Evolutionary conservation across 2,329 filamentous ascomycete species (phyloP).

Genomic region (Falciphora oryzae): DNA sequence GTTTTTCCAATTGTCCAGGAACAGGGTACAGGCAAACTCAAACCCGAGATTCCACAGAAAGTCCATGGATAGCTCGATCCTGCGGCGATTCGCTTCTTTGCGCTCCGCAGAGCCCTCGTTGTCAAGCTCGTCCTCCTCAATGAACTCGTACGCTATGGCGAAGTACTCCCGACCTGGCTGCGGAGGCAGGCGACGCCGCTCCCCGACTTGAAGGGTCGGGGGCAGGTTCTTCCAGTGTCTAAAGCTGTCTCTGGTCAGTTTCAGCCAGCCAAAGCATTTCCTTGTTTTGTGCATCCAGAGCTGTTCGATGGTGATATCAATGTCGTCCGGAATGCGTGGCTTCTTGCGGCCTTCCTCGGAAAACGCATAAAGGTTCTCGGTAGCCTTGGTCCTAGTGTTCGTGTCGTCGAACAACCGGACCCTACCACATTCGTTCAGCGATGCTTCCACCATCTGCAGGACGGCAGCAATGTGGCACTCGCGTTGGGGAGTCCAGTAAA

Average conservation of each 20-base stretch:
- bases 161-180: not conserved
- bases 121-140: not conserved
- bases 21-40: not conserved
- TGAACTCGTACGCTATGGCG: conserved; percentile 2
- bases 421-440: not conserved
- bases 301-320: not conserved
- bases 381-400: not conserved
- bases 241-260: too few relatives aligned
- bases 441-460: conserved; percentile 1
- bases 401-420: not conserved
- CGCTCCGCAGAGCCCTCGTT: not conserved
- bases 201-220: not conserved
- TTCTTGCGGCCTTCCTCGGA: not conserved
- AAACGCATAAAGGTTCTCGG: not conserved
- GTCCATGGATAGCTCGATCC: not conserved
- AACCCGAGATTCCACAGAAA: not conserved
- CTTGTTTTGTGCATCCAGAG: too few relatives aligned
- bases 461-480: conserved; percentile 1
- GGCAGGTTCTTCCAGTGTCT: not conserved
- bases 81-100: not conserved
- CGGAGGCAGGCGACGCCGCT: not conserved
- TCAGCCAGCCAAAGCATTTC: too few relatives aligned
- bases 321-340: not conserved
- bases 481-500: not conserved
- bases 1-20: conserved; percentile 1